Conservation (phyloP, 2,329 filamentous ascomycete genomes). For the Fusarium irregulare region DNA sequence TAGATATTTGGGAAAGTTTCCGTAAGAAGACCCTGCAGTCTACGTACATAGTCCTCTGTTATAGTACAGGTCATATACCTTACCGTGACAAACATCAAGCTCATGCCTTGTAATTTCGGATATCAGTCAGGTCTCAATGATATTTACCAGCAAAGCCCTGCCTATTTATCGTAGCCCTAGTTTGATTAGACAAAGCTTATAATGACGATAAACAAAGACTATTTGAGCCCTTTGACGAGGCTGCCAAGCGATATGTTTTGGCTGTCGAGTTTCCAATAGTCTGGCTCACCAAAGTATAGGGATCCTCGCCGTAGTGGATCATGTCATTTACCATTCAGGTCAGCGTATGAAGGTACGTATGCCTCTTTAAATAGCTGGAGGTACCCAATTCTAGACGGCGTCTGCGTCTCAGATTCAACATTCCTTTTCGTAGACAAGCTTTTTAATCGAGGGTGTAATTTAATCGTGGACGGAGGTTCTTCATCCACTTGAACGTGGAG, state of each 20-base stretch:
- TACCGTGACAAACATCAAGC: not conserved
- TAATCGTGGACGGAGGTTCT: not conserved
- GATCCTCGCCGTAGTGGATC: not conserved
- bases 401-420: conserved; percentile 8
- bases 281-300: not conserved
- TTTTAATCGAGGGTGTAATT: conserved; percentile 3
- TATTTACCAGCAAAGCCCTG: not conserved
- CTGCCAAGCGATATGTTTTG: not conserved
- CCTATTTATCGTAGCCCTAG: not conserved
- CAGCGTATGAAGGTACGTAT: not conserved
- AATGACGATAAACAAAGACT: not conserved
- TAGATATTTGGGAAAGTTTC: not conserved
- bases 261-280: not conserved
- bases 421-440: conserved; percentile 17
- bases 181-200: not conserved
- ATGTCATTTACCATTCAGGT: not conserved
- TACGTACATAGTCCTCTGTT: not conserved
- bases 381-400: not conserved
- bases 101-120: not conserved
- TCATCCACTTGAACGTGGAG: not conserved
- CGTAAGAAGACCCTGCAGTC: not conserved
- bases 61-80: not conserved
- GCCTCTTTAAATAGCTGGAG: not conserved
- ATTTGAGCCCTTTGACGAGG: not conserved
- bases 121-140: not conserved